Evolutionary conservation across 768 basidiomycete species (phyloP), one percentile per base, ranked within the genome.

Genomic region (Sistotremastrum suecicum): DNA sequence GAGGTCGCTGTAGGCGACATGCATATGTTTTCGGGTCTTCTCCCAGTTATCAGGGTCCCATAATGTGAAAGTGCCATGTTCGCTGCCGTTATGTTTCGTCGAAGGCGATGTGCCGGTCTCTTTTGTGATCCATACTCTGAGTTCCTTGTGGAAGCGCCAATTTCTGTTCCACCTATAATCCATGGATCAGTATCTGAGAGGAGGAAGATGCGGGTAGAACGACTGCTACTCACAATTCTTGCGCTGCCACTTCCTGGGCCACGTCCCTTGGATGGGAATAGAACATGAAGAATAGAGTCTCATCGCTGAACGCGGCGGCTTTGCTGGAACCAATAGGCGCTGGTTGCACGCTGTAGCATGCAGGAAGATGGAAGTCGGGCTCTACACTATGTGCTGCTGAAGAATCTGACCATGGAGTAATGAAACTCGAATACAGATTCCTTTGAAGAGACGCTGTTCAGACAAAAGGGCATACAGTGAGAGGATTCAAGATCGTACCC

Each of bases 241-340:
- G 84, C 41, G 89, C 90, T 10, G 92, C 92, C 43, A 90, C 75
- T 64, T 98, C 91, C 62, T 98, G 92, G 45, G 94, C 67, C 37
- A 83, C 80, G 66, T 98, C 92, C 56, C 86, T 70, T 47, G 92
- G 89, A 63, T 78, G 81, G 47, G 88, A 80, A 66, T 97, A 98
- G 71, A 98, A 98, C 78, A 94, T 91, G 72, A 88, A 94, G 65
- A 98, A 95, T 30, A 98, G 67, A 10, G 92, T 95, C 64, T 98
- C 92, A 61, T 97, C 92, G 62, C 83, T 84, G 65, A 98, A 94
- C 42, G 80, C 76, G 1, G 74, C 72, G 11, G 80, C 83, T 66
- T 90, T 91, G 51, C 59, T 69, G 44, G 84, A 81, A 3, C 84
- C 84, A 35, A 86, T 83, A 40, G 89, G 79, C 35, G 83, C 80